Conservation (phyloP, 2,329 filamentous ascomycete species). For the Anthostomella pinea region DNA sequence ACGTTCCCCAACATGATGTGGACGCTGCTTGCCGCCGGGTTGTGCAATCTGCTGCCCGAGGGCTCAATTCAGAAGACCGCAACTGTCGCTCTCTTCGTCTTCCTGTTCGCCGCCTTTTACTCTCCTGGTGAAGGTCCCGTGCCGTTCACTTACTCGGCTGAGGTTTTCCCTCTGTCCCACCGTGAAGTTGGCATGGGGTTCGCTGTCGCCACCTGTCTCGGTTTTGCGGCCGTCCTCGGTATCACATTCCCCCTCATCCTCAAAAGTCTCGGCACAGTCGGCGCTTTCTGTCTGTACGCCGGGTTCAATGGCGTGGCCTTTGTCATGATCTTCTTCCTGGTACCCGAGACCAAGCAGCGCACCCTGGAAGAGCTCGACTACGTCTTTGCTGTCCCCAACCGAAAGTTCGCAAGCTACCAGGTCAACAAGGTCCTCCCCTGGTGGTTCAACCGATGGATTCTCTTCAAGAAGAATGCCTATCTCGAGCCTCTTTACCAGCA, state of each 20-base stretch:
- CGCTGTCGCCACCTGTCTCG: conserved; percentile 64
- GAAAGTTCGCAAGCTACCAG: conserved; percentile 41
- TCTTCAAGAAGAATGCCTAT: conserved; percentile 30
- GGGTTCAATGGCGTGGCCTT: conserved; percentile 46
- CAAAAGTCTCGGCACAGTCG: conserved; percentile 39
- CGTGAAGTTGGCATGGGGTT: conserved; percentile 70
- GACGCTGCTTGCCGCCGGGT: conserved; percentile 62
- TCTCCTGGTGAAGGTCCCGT: conserved; percentile 65
- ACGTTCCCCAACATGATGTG: conserved; percentile 68
- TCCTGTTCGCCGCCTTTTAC: conserved; percentile 61
- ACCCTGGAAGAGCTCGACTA: conserved; percentile 51
- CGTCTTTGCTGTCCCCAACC: conserved; percentile 42
- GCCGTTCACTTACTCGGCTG: conserved; percentile 66
- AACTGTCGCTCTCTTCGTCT: conserved; percentile 57
- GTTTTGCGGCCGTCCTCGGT: conserved; percentile 58
- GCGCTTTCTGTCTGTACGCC: conserved; percentile 47
- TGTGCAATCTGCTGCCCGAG: conserved; percentile 50
- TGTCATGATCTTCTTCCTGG: conserved; percentile 46
- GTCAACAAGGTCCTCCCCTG: conserved; percentile 36
- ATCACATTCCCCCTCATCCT: conserved; percentile 62
- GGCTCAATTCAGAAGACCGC: conserved; percentile 31
- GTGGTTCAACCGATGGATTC: conserved; percentile 35
- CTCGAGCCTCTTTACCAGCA: conserved; percentile 30
- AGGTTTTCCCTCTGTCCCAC: conserved; percentile 69
- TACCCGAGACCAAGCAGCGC: conserved; percentile 50